Conservation (phyloP, 1,139 yeast species). For the Eremothecium coryli region DNA sequence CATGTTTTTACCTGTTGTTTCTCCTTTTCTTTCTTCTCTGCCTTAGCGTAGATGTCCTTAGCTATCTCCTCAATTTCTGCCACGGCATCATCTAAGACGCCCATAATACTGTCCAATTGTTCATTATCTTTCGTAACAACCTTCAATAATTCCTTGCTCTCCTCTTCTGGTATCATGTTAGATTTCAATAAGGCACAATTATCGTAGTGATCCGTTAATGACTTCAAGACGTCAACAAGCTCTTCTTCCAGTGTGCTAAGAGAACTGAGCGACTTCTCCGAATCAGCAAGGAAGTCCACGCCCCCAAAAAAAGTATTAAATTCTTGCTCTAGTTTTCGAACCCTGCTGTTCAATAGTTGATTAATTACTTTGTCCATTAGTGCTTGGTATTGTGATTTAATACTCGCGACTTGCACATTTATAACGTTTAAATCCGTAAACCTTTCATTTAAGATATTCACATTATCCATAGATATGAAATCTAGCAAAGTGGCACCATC, state of each 20-base stretch:
- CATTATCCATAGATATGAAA: constrained; percentile 38
- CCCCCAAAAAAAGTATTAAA: constrained; percentile 16
- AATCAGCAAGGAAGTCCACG: constrained; percentile 14
- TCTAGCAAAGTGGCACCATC: constrained; percentile 32
- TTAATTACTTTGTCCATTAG: constrained; percentile 23
- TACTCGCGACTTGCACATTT: constrained; percentile 25
- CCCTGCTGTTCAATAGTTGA: constrained; percentile 15
- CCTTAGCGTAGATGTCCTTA: constrained; percentile 18
- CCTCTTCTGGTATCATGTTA: constrained; percentile 18
- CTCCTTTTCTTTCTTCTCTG: constrained; percentile 8
- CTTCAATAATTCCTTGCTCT: constrained; percentile 31
- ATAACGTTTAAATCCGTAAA: constrained; percentile 28
- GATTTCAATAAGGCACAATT: constrained; percentile 43
- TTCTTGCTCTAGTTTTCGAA: constrained; percentile 17
- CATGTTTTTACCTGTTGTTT: constrained; percentile 22
- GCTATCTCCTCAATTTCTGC: constrained; percentile 27
- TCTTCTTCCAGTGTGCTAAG: constrained; percentile 55
- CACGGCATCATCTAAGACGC: constrained; percentile 29
- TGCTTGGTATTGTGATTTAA: constrained; percentile 21
- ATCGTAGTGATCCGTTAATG: constrained; percentile 75
- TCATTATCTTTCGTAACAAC: constrained; percentile 35
- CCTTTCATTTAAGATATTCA: constrained; percentile 29
- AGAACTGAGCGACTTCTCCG: constrained; percentile 20
- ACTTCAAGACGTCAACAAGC: constrained; percentile 57
- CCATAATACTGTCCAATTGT: constrained; percentile 33